Conservation (phyloP, 805 yeast genomes). For the Starmerella vaccinii region DNA sequence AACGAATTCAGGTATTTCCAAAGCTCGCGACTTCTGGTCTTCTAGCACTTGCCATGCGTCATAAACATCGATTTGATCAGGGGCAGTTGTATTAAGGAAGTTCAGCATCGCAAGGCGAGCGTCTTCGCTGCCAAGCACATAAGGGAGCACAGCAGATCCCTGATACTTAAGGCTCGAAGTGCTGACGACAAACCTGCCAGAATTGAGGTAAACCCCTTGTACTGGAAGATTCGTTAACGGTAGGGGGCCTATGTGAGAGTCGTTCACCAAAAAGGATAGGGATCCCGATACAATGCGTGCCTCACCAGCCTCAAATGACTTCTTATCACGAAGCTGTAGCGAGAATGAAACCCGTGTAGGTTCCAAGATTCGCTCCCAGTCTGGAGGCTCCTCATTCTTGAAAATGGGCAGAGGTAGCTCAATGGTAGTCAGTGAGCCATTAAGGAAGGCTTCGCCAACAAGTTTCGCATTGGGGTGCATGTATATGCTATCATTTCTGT, state of each 20-base stretch:
- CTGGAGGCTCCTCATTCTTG: neutral
- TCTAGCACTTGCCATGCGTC: slow-evolving; percentile 2
- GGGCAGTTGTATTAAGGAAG: neutral
- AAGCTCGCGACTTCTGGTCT: neutral
- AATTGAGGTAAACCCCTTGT: neutral
- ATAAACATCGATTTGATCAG: neutral
- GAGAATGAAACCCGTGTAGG: neutral
- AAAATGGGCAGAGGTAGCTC: slow-evolving; percentile 3
- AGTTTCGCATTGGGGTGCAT: neutral
- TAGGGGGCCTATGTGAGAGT: neutral
- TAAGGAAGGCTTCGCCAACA: neutral
- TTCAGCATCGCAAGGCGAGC: neutral
- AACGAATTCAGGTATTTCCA: neutral
- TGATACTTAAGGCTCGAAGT: neutral
- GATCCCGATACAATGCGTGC: neutral
- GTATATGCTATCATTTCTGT: neutral
- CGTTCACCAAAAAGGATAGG: neutral
- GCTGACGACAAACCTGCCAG: slow-evolving; percentile 3
- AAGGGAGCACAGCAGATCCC: slow-evolving; percentile 1
- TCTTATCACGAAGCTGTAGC: neutral
- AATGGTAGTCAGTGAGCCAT: neutral
- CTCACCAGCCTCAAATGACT: neutral
- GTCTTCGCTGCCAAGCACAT: neutral
- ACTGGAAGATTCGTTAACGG: neutral
- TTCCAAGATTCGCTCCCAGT: neutral